Evolutionary conservation across 2,329 filamentous ascomycete genomes (phyloP).

Genomic region (Trichophyton simii): DNA sequence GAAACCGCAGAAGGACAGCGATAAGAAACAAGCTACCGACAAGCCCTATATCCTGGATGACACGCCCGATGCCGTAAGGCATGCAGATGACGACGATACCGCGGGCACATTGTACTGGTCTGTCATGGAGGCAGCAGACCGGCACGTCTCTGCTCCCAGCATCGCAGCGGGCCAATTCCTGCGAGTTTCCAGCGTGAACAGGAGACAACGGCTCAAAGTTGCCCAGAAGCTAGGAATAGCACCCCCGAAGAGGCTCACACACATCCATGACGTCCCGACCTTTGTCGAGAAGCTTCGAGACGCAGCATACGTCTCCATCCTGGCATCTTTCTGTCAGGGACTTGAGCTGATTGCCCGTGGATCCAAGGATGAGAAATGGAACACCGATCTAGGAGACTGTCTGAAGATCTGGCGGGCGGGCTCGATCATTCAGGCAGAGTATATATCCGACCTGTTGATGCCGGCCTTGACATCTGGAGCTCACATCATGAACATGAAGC

Average conservation of each 20-base stretch:
- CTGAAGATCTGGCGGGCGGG: constrained; percentile 53
- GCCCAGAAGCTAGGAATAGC: constrained; percentile 38
- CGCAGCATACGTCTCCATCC: constrained; percentile 50
- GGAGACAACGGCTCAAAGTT: constrained; percentile 42
- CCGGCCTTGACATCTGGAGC: constrained; percentile 19
- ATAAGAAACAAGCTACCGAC: constrained; percentile 18
- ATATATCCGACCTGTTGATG: constrained; percentile 48
- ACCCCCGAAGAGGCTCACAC: constrained; percentile 25
- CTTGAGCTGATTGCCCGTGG: constrained; percentile 51
- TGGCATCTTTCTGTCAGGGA: constrained; percentile 53
- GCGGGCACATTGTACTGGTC: constrained; percentile 59
- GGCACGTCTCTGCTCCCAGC: constrained; percentile 53
- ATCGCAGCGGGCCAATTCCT: constrained; percentile 52
- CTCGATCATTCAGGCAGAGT: constrained; percentile 58
- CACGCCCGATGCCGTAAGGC: constrained; percentile 58
- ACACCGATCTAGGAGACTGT: constrained; percentile 29
- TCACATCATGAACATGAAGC: constrained; percentile 26
- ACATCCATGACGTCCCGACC: constrained; percentile 23
- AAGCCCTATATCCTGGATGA: constrained; percentile 45
- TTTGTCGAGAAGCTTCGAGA: constrained; percentile 48
- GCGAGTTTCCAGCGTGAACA: constrained; percentile 51
- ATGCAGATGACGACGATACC: constrained; percentile 49
- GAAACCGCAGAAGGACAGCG: background rate
- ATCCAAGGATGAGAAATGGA: constrained; percentile 48
- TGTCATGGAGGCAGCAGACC: constrained; percentile 47